Evolutionary conservation across 202 grass and related monocot species (phyloP).

Genomic region (Setaria viridis): DNA sequence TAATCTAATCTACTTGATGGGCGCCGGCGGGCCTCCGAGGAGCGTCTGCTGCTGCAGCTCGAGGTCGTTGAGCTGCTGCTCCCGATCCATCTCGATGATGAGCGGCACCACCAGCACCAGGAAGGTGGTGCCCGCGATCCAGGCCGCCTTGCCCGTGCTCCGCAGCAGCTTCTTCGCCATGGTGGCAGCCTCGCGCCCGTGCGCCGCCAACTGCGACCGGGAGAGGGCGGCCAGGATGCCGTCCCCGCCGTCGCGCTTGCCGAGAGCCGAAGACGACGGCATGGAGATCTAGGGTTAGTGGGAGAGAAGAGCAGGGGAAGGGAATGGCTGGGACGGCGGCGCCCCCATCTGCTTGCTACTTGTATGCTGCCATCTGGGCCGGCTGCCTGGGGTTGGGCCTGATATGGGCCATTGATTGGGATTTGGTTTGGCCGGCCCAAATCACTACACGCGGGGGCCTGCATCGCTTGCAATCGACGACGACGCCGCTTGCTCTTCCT

Average conservation of each 20-base stretch:
- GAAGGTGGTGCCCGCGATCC: constrained; percentile 92
- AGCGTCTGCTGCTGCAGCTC: constrained; percentile 81
- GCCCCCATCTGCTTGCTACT: background rate
- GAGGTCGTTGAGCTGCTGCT: constrained; percentile 81
- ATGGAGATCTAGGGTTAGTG: constrained; percentile 53
- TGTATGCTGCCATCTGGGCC: constrained; percentile 3
- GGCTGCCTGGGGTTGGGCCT: background rate
- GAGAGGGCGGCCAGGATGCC: constrained; percentile 68
- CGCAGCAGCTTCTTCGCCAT: constrained; percentile 70
- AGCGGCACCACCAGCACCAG: constrained; percentile 82
- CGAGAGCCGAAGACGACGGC: constrained; percentile 40
- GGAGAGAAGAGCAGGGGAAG: no score
- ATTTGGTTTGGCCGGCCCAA: no score
- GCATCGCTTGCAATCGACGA: no score
- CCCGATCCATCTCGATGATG: constrained; percentile 94
- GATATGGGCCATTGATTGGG: no score
- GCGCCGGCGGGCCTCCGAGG: constrained; percentile 53
- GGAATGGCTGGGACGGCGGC: no score
- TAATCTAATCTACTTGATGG: constrained; percentile 43
- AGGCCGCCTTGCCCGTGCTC: constrained; percentile 88
- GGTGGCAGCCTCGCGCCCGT: constrained; percentile 42
- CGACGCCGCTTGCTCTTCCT: no score
- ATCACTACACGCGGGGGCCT: no score
- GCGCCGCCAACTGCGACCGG: constrained; percentile 53
- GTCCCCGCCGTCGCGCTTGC: constrained; percentile 50